These are phyloP conservation scores for Solanum clarkiae DNA, from an alignment of 257 asterid species.

Conservation along the genomic window DNA sequence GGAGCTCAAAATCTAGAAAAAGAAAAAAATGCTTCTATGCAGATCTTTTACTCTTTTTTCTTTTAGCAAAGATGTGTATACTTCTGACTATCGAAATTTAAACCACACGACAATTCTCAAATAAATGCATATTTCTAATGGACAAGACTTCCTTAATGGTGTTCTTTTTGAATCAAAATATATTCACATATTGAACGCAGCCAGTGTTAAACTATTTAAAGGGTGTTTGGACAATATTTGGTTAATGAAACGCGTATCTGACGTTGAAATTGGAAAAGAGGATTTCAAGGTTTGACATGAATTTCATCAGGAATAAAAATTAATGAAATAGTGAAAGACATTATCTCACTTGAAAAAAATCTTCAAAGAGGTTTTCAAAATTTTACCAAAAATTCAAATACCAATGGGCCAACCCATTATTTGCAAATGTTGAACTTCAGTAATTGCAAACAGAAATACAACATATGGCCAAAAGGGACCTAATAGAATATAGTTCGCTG, in stretches of 20 bases:
- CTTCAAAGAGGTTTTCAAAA: neutral
- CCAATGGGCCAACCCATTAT: neutral
- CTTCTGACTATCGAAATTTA: neutral
- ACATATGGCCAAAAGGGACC: neutral
- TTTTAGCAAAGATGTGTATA: neutral
- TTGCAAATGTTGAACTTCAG: neutral
- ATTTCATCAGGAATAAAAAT: neutral
- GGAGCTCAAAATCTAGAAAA: neutral
- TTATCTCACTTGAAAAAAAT: neutral
- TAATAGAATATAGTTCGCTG: neutral
- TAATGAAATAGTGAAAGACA: neutral
- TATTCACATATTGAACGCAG: neutral
- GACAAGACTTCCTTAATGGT: neutral
- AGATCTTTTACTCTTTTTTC: neutral
- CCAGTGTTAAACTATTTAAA: neutral
- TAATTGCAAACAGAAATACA: neutral
- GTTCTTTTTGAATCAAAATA: neutral
- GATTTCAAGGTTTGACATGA: neutral
- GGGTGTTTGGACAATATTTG: neutral
- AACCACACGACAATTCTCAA: neutral
- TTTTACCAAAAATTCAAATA: neutral
- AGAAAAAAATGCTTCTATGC: neutral
- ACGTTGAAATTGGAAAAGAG: neutral
- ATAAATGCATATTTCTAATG: neutral
- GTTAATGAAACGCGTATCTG: neutral